phyloP scores from a whole-genome alignment of 306 rosid genomes.

The Cajanus cajan region DNA sequence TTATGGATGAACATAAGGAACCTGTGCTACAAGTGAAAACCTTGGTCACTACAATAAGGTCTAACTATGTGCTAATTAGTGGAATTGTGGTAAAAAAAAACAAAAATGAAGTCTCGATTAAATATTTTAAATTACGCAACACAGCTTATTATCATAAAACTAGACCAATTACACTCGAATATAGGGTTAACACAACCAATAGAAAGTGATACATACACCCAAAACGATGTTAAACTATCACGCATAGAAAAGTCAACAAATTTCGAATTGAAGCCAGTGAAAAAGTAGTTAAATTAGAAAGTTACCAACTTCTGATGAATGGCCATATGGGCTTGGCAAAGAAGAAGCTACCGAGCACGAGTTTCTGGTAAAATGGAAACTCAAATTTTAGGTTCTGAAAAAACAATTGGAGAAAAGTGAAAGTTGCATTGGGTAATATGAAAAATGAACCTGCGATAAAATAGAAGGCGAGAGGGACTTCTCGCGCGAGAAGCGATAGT shows the following conservation, averaged over 20 bases:
- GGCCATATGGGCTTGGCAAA: constrained; percentile 51
- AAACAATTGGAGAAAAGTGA: neutral
- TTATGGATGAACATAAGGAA: neutral
- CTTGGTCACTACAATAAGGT: neutral
- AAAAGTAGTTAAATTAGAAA: neutral
- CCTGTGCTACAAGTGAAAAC: neutral
- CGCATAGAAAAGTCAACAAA: neutral
- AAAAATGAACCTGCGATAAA: constrained; percentile 49
- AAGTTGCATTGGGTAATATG: neutral
- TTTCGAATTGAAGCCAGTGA: neutral
- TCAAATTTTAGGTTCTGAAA: neutral
- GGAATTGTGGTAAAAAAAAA: neutral
- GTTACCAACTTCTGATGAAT: constrained; percentile 53
- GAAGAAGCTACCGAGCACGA: constrained; percentile 50
- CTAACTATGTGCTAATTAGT: neutral
- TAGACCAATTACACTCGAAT: neutral
- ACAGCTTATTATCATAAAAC: neutral
- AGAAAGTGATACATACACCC: neutral
- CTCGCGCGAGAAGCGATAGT: constrained; percentile 51
- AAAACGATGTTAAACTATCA: neutral
- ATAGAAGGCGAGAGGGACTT: constrained; percentile 35
- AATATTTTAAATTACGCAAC: constrained; percentile 10
- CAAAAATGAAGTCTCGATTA: neutral
- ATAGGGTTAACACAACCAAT: neutral
- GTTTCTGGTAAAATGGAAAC: constrained; percentile 40